These are phyloP conservation scores for Waltergamsia citrina DNA, from an alignment of 2,329 filamentous ascomycete species.

Conservation along the genomic window DNA sequence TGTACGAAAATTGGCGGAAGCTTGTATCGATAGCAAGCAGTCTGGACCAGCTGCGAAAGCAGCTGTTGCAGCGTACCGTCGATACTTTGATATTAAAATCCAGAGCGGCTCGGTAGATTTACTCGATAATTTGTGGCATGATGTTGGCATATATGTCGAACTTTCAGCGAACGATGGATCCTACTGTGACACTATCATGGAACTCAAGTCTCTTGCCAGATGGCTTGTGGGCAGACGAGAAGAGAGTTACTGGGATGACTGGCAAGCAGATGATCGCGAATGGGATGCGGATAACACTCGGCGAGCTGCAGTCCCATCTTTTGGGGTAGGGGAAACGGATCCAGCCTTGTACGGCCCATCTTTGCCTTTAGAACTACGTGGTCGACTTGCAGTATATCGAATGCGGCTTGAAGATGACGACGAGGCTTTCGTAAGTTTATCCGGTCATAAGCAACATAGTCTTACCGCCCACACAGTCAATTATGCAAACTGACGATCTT, in stretches of 20 bases:
- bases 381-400: slow-evolving; percentile 78
- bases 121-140: slow-evolving; percentile 57
- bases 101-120: slow-evolving; percentile 19
- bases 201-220: slow-evolving; percentile 63
- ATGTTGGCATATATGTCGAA: slow-evolving; percentile 79
- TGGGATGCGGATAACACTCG: slow-evolving; percentile 72
- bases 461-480: background rate
- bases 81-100: slow-evolving; percentile 33
- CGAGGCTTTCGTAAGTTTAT: slow-evolving; percentile 61
- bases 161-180: slow-evolving; percentile 58
- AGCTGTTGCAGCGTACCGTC: slow-evolving; percentile 38
- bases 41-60: slow-evolving; percentile 23
- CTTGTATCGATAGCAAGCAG: slow-evolving; percentile 41
- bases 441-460: background rate
- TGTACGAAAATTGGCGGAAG: slow-evolving; percentile 46
- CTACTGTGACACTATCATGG: slow-evolving; percentile 55
- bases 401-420: slow-evolving; percentile 56
- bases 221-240: slow-evolving; percentile 71
- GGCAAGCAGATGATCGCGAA: slow-evolving; percentile 70
- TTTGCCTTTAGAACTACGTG: slow-evolving; percentile 72
- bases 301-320: slow-evolving; percentile 52
- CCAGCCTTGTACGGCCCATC: slow-evolving; percentile 57
- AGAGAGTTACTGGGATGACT: slow-evolving; percentile 70
- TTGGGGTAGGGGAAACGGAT: slow-evolving; percentile 42
- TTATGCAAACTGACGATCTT: slow-evolving; percentile 6